Evolutionary conservation across 257 asterid species (phyloP).

Genomic region (Cruciata laevipes): DNA sequence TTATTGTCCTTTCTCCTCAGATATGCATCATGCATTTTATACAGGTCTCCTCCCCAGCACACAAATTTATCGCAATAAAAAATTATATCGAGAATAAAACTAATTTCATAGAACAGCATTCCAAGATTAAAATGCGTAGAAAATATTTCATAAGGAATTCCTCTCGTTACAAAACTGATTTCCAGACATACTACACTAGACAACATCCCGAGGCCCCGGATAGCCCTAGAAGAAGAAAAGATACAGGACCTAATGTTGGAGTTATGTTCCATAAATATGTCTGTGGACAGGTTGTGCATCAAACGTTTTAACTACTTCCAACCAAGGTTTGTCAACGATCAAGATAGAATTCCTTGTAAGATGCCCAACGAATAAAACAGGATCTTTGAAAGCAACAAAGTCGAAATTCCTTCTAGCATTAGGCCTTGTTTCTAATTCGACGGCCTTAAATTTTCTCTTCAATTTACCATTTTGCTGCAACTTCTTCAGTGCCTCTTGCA

Average conservation of each 20-base stretch:
- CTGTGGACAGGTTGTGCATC: slow-evolving; percentile 84
- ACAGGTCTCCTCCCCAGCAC: too few relatives aligned
- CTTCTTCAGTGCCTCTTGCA: slow-evolving; percentile 34
- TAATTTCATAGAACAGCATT: background rate
- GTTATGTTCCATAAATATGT: slow-evolving; percentile 77
- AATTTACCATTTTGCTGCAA: slow-evolving; percentile 42
- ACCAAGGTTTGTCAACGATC: slow-evolving; percentile 94
- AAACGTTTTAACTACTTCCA: slow-evolving; percentile 56
- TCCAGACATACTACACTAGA: slow-evolving; percentile 59
- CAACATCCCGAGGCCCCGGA: slow-evolving; percentile 28
- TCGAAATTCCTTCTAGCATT: slow-evolving; percentile 58
- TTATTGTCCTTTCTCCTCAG: background rate
- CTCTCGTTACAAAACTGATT: slow-evolving; percentile 32
- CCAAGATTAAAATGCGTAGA: background rate
- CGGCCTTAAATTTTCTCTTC: slow-evolving; percentile 50
- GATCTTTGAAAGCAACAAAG: slow-evolving; percentile 55
- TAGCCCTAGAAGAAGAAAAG: slow-evolving; percentile 16
- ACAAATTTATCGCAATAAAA: background rate
- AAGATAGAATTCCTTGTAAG: slow-evolving; percentile 69
- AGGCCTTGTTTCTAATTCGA: slow-evolving; percentile 41
- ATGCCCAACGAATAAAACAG: slow-evolving; percentile 86
- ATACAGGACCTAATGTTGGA: slow-evolving; percentile 14
- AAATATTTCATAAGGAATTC: slow-evolving; percentile 21
- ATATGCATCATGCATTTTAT: background rate
- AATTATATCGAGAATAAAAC: background rate